Base-by-base conservation (phyloP, 2,329 filamentous ascomycete genomes). In the Tolypocladium sp. region DNA sequence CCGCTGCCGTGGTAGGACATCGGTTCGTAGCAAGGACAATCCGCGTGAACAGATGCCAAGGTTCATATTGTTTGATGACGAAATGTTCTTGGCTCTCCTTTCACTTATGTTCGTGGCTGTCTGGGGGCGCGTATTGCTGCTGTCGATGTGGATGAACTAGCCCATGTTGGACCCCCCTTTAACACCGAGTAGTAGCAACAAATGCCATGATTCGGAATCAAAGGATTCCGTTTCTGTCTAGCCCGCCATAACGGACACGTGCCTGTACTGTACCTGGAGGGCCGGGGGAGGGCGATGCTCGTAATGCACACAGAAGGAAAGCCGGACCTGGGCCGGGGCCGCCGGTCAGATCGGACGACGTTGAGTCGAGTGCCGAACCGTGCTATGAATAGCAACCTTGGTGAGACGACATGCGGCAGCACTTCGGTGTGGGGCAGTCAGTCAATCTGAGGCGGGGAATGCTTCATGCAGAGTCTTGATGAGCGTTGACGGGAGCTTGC, bases 1-100 rank as follows among this genome's bases (percentile, higher is more conserved):
- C 58, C 49, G 27, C 57, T 64, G 25, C 58, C 59, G 15, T 64
- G 61, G 62, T 65, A 52, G 49, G 13, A 15, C 37, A 38, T 15
- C 37, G 2, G 37, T 4, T 38, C 1, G 13, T 4, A 17, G n/a
- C n/a, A n/a, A n/a, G 37, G 30, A 7, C 30, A 33, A 33, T 33
- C 1, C 30, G 37, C 35, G 10, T 38, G 37, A 7, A 38, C 37
- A 13, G 37, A 17, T 15, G 37, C 37, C 7, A 38, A 38, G 17
- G 13, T 13, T 5, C 15, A 20, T 8, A 8, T 20, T 20, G 15
- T 33, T 33, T 33, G 30, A 40, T 8, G 17, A 20, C 15, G 4
- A 8, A 40, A 8, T 40, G 38, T 2, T 20, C 15, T 4, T 20
- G 38, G 38, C 17, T 17, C 17, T 17, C 37, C 13, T 15, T 38